Base-by-base conservation (phyloP, 2,329 filamentous ascomycete species). In the Penicillium paneum region DNA sequence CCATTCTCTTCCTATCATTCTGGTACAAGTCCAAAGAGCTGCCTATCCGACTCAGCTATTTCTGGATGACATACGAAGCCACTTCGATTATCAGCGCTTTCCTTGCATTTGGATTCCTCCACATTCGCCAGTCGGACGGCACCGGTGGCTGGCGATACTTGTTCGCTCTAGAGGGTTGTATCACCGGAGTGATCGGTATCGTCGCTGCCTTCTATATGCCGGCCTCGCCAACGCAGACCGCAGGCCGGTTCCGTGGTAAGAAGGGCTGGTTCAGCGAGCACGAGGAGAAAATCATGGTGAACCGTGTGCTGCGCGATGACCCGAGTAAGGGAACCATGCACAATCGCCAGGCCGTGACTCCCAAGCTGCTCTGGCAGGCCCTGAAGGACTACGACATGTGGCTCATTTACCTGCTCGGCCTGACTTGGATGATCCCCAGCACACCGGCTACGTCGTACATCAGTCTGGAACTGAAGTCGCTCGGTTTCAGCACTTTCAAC, bases 21-120 rank as follows among this genome's bases (percentile, higher is more conserved):
- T 92, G 87, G 71, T 92, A 91, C 74, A 91, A 83, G 42, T 83
- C 83, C 0, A 79, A 79, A 49, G 89, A 91, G 67, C 76, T 92
- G 0, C 86, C 88, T 0, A 79, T 81, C 11, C 81, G 89, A 1
- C 73, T 91, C 17, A 83, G 83, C 61, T 83, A 79, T 64, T 91
- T 91, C 73, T 91, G 88, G 88, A 83, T 84, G 0, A 80, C 86
- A 0, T 83, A 87, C 12, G 61, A 78, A 45, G 68, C 69, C 0
- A 79, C 78, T 0, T 66, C 71, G 1, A 80, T 80, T 19, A 67
- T 79, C 1, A 67, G 79, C 12, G 69, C 79, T 0, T 75, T 81
- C 40, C 70, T 81, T 5, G 78, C 77, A 0, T 83, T 67, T 44
- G 73, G 73, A 1, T 73, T 75, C 54, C 62, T 75, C 5, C 75